Conservation (phyloP, 2,329 filamentous ascomycete species). For the Phoma sp. region DNA sequence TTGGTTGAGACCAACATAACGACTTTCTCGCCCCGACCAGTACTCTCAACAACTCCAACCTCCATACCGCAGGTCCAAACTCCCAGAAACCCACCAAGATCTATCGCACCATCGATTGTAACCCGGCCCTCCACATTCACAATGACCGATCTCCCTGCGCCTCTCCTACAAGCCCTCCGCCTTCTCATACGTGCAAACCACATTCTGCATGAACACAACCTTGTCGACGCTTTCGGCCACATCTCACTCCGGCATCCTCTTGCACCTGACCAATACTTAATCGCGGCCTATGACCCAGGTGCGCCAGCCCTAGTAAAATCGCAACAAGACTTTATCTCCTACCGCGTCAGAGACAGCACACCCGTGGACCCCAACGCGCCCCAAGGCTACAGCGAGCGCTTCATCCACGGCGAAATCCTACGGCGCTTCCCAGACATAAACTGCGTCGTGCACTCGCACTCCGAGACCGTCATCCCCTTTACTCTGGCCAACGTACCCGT, state of each 20-base stretch:
- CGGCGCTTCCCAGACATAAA: conserved; percentile 48
- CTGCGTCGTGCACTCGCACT: conserved; percentile 51
- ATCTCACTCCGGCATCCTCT: conserved; percentile 58
- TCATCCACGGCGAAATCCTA: conserved; percentile 52
- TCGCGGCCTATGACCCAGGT: conserved; percentile 52
- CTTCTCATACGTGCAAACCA: conserved; percentile 48
- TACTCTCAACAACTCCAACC: conserved; percentile 9
- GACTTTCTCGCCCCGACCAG: background rate
- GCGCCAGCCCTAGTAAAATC: conserved; percentile 57
- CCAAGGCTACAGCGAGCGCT: conserved; percentile 51
- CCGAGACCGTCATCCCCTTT: conserved; percentile 51
- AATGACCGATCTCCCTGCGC: conserved; percentile 17
- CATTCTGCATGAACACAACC: conserved; percentile 58
- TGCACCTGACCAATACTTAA: conserved; percentile 55
- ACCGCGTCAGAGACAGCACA: conserved; percentile 51
- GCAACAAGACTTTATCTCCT: conserved; percentile 55
- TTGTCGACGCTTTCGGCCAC: conserved; percentile 62
- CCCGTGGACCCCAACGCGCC: conserved; percentile 50
- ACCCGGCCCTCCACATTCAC: background rate
- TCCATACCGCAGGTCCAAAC: conserved; percentile 8
- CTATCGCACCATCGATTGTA: conserved; percentile 10
- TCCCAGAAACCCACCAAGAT: conserved; percentile 1
- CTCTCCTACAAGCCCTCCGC: conserved; percentile 27
- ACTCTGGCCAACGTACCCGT: conserved; percentile 42
- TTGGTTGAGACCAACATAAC: background rate